A percentile compares a stretch with the other conserved stretches of the same genome.
Conservation (phyloP, 2,329 filamentous ascomycete species). For the Ophiobolus disseminans region DNA sequence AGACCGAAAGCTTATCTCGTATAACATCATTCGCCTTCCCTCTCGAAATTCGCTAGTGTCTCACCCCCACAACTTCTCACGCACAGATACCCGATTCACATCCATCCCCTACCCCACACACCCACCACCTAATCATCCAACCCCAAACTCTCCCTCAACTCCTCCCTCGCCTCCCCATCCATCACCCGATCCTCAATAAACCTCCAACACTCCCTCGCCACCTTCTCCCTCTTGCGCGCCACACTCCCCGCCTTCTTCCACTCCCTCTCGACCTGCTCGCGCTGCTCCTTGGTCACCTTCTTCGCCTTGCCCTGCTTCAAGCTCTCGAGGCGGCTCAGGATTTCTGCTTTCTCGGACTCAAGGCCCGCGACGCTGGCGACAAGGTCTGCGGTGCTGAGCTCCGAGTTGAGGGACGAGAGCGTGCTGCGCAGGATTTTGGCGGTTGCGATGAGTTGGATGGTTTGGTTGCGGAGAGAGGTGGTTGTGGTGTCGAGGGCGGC, state of each 20-base stretch:
- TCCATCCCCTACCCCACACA: not conserved
- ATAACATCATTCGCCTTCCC: no score
- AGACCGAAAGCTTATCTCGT: no score
- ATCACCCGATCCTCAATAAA: slow-evolving; percentile 56
- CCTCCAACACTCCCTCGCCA: slow-evolving; percentile 60
- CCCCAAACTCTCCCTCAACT: slow-evolving; percentile 57
- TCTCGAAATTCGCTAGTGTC: no score
- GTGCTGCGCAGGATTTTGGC: slow-evolving; percentile 59
- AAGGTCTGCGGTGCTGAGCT: slow-evolving; percentile 61
- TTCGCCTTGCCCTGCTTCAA: slow-evolving; percentile 52
- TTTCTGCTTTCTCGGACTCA: slow-evolving; percentile 53
- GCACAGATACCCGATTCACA: no score
- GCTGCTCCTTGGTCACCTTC: slow-evolving; percentile 58
- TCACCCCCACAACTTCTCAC: no score
- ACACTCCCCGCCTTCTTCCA: slow-evolving; percentile 54
- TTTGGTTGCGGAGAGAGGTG: slow-evolving; percentile 53
- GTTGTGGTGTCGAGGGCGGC: slow-evolving; percentile 59
- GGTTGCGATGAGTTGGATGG: slow-evolving; percentile 53
- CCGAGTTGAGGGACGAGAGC: slow-evolving; percentile 55
- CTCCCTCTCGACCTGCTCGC: slow-evolving; percentile 54
- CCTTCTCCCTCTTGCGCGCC: slow-evolving; percentile 54
- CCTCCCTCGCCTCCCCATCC: slow-evolving; percentile 55
- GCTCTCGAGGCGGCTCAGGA: slow-evolving; percentile 51
- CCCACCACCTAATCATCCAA: slow-evolving; percentile 38
- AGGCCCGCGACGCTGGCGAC: slow-evolving; percentile 53